Conservation (phyloP, 129 eudicot species). For the Flaveria sonorensis region DNA sequence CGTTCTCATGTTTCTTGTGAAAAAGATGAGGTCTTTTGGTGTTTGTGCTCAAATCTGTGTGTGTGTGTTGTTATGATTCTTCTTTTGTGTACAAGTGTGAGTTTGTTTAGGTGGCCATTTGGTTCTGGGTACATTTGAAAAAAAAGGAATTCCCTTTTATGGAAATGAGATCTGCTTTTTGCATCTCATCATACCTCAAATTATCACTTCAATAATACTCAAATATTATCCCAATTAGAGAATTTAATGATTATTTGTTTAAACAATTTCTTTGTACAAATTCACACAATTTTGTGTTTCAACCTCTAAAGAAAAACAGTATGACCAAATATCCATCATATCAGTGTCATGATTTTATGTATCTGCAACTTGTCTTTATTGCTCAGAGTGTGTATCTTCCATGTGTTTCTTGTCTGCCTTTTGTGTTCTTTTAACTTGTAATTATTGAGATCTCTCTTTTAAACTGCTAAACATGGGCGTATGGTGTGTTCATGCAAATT, state of each 20-base stretch:
- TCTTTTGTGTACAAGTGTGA: constrained; percentile 47
- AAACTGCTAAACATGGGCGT: no score
- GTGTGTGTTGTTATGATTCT: constrained; percentile 46
- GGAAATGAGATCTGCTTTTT: constrained; percentile 73
- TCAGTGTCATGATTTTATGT: neutral
- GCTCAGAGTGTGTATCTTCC: neutral
- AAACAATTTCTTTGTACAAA: constrained; percentile 3
- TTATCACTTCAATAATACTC: constrained; percentile 26
- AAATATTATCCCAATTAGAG: constrained; percentile 22
- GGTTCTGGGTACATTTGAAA: constrained; percentile 39
- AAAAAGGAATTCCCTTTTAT: constrained; percentile 63
- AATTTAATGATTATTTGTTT: constrained; percentile 5
- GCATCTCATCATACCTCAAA: constrained; percentile 58
- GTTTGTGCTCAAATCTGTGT: constrained; percentile 14
- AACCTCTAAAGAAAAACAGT: no score
- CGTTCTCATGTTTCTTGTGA: constrained; percentile 12
- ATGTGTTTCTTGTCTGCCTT: constrained; percentile 37
- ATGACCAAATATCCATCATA: neutral
- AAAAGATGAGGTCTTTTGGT: neutral
- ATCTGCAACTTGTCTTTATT: neutral
- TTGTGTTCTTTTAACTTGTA: neutral
- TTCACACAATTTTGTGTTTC: neutral
- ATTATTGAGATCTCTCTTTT: no score
- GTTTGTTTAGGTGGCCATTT: constrained; percentile 43
- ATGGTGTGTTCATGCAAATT: no score